These are phyloP conservation scores for Dionaea muscipula DNA, from an alignment of 179 eudicot genomes.

Conservation along the genomic window DNA sequence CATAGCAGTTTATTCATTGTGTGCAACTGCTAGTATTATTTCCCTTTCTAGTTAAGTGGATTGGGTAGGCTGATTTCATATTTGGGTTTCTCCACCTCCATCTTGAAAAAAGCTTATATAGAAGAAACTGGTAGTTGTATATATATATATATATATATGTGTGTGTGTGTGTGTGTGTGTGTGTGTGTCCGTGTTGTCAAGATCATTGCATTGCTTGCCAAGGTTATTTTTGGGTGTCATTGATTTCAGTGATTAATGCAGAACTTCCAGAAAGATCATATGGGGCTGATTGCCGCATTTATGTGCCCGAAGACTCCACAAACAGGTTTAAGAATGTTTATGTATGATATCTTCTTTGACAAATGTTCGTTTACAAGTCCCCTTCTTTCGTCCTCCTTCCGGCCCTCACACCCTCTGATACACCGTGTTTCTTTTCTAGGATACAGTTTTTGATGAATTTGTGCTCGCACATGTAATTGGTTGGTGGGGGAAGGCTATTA, in stretches of 20 bases:
- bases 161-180: background rate
- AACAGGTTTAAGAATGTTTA: slow-evolving; percentile 99
- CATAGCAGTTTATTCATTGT: too few relatives aligned
- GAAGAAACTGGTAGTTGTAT: too few relatives aligned
- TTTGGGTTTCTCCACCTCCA: too few relatives aligned
- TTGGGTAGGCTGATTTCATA: too few relatives aligned
- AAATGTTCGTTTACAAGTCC: slow-evolving; percentile 14
- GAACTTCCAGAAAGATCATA: slow-evolving; percentile 98
- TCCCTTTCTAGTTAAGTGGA: too few relatives aligned
- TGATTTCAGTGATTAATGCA: slow-evolving; percentile 18
- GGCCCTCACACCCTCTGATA: slow-evolving; percentile 4
- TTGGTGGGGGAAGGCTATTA: slow-evolving; percentile 99
- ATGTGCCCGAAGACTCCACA: slow-evolving; percentile 66
- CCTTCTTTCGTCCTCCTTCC: background rate
- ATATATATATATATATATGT: too few relatives aligned
- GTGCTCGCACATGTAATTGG: slow-evolving; percentile 88
- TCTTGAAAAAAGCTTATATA: too few relatives aligned
- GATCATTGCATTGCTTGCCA: background rate
- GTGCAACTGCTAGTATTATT: too few relatives aligned
- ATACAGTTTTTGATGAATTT: slow-evolving; percentile 89
- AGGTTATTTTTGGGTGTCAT: background rate
- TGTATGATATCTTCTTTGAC: slow-evolving; percentile 80
- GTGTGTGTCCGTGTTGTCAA: background rate
- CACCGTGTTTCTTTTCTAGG: slow-evolving; percentile 44
- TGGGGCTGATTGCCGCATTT: slow-evolving; percentile 87